These are phyloP conservation scores for Stevia rebaudiana DNA, from an alignment of 140 eudicot species.

Conservation along the genomic window DNA sequence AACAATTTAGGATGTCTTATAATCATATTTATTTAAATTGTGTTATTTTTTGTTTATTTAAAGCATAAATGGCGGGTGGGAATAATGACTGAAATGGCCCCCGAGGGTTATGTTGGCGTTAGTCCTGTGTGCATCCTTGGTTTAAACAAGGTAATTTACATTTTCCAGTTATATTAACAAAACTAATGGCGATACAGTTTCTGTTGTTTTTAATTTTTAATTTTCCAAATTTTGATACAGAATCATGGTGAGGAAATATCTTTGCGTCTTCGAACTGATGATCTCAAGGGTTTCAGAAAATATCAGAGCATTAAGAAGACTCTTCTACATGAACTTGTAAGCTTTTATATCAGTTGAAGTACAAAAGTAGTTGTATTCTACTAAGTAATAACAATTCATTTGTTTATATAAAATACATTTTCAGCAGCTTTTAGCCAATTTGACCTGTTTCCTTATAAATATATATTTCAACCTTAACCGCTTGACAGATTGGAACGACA, in stretches of 20 bases:
- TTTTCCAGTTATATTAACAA: not conserved
- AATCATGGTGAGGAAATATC: slow-evolving; percentile 96
- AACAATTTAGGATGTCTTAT: not conserved
- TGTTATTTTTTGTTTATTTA: slow-evolving; percentile 14
- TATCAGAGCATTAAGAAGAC: slow-evolving; percentile 84
- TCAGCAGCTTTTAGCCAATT: not conserved
- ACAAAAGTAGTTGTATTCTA: not conserved
- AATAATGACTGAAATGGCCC: slow-evolving; percentile 98
- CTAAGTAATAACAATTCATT: not conserved
- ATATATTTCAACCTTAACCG: not conserved
- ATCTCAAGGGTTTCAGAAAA: slow-evolving; percentile 93
- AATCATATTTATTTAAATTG: slow-evolving; percentile 17
- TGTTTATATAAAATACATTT: not conserved
- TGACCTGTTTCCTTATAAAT: not conserved
- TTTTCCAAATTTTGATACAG: slow-evolving; percentile 31
- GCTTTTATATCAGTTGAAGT: not conserved
- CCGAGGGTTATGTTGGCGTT: slow-evolving; percentile 91
- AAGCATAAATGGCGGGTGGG: slow-evolving; percentile 98
- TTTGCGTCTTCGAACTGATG: slow-evolving; percentile 91
- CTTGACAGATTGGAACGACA: not conserved
- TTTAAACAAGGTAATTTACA: slow-evolving; percentile 69
- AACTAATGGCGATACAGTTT: not conserved
- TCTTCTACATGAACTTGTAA: slow-evolving; percentile 90
- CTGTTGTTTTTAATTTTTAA: not conserved
- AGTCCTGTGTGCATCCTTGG: slow-evolving; percentile 94